Base-by-base conservation (phyloP, 768 basidiomycete species). In the Stropharia rugosoannulata region DNA sequence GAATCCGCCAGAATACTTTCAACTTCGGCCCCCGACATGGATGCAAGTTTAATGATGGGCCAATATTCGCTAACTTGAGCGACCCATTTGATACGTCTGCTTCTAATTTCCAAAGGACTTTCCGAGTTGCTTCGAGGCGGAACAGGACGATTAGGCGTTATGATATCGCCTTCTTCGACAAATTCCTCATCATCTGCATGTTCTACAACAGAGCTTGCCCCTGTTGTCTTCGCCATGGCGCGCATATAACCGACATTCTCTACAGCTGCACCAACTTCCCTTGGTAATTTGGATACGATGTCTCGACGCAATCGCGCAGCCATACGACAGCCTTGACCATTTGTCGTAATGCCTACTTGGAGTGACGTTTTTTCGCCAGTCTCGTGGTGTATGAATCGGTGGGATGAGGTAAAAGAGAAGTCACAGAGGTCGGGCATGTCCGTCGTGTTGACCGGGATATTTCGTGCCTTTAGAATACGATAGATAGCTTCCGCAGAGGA, bases 21-120 rank as follows among this genome's bases (percentile, higher is more conserved):
- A 84, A 95, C 90, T 4, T 93, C 90, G 16, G 64, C 65, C 38
- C 81, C 77, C 15, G 83, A 75, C 80, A 97, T 80, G 9, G 72
- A 68, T 0, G 92, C 87, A 7, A 98, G 80, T 40, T 82, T 84
- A 10, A 87, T 80, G 46, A 95, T 77, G 0, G 93, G 87, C 92
- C 94, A 98, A 68, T 97, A 98, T 68, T 98, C 95, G 77, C 93
- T 95, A 62, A 98, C 83, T 68, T 98, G 96, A 0, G 93, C 87
- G 3, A 97, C 87, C 93, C 94, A 98, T 69, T 88, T 85, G 83
- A 97, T 91, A 13, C 90, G 78, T 32, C 94, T 78, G 55, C 72
- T 76, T 50, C 80, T 73, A 22, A 67, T 73, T 59, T 89, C 87
- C 1, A 59, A 41, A 7, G 62, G 69, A 3, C 70, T 76, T 67